Evolutionary conservation across 164 flowering plant genomes (phyloP).

Genomic region (Saururus chinensis): DNA sequence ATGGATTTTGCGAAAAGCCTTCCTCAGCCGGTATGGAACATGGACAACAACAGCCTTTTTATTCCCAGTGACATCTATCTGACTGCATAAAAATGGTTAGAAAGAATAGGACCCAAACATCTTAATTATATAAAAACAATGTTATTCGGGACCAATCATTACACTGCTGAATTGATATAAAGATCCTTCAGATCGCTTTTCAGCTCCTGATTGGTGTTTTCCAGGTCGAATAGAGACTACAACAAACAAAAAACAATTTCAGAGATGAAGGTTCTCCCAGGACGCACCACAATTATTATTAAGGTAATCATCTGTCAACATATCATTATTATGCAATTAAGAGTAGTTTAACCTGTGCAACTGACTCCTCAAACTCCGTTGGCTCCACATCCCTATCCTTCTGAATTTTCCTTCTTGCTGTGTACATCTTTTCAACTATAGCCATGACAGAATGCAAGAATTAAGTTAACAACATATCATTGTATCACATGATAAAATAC

Average conservation of each 20-base stretch:
- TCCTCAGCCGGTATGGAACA: conserved; percentile 4
- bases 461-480: too few relatives aligned
- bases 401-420: conserved; percentile 45
- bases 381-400: conserved; percentile 61
- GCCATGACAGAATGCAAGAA: too few relatives aligned
- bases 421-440: conserved; percentile 31
- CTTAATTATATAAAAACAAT: background rate
- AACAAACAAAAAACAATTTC: background rate
- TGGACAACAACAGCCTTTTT: conserved; percentile 6
- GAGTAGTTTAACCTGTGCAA: conserved; percentile 48
- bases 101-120: background rate
- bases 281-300: too few relatives aligned
- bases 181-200: conserved; percentile 48
- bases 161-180: conserved; percentile 34
- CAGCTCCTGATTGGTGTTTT: conserved; percentile 33
- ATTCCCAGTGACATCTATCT: conserved; percentile 6
- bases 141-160: conserved; percentile 4
- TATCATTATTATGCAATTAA: too few relatives aligned
- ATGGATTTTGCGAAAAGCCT: conserved; percentile 10
- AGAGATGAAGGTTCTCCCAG: background rate
- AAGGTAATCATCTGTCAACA: background rate
- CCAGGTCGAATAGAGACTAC: conserved; percentile 40
- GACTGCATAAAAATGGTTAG: background rate
- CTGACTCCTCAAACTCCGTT: conserved; percentile 52
- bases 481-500: too few relatives aligned